Evolutionary conservation across 306 rosid species (phyloP).

Genomic region (Cucumis hystrix): DNA sequence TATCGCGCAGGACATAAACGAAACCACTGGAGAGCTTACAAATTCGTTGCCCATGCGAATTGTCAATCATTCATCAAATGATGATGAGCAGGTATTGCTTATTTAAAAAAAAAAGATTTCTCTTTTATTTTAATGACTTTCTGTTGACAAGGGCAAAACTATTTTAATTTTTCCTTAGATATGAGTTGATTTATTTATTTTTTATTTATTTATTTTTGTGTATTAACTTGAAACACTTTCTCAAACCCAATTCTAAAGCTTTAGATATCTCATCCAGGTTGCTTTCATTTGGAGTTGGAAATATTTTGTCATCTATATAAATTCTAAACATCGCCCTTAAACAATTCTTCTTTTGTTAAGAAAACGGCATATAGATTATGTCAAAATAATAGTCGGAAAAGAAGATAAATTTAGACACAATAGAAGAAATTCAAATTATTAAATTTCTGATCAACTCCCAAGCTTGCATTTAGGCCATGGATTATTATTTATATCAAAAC

Average conservation of each 20-base stretch:
- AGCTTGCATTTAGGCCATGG: neutral
- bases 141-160: neutral
- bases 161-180: neutral
- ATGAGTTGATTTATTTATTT: neutral
- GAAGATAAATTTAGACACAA: neutral
- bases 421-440: too few species aligned
- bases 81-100: slow-evolving; percentile 58
- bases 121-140: neutral
- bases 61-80: slow-evolving; percentile 43
- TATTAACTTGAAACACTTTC: neutral
- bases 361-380: neutral
- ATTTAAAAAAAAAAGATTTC: neutral
- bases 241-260: neutral
- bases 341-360: neutral
- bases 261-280: neutral
- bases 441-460: neutral
- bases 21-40: slow-evolving; percentile 30
- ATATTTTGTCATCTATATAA: neutral
- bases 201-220: neutral
- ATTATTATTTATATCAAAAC: too few species aligned
- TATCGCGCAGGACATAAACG: slow-evolving; percentile 50
- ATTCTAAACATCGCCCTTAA: neutral
- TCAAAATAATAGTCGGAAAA: neutral
- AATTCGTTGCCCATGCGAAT: slow-evolving; percentile 30
- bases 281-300: neutral